phyloP scores from a whole-genome alignment of 2,329 filamentous ascomycete species.

The Clonostachys rhizophaga region DNA sequence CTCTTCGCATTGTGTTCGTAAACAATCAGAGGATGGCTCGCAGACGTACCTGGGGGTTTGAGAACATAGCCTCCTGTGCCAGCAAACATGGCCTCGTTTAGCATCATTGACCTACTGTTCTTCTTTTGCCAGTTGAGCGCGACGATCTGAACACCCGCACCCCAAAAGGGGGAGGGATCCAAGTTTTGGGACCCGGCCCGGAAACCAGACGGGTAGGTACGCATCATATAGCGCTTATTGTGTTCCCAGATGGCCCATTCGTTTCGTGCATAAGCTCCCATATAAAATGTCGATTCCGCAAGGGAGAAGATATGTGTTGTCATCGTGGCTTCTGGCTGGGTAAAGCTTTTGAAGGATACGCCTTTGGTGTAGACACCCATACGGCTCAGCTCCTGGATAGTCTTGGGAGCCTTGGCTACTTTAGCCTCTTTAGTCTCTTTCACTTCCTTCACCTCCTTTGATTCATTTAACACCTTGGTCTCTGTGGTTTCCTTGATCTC shows the following conservation, averaged over 20 bases:
- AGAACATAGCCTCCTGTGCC: slow-evolving; percentile 80
- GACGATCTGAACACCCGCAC: slow-evolving; percentile 83
- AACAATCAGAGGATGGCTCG: too few relatives aligned
- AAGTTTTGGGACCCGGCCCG: slow-evolving; percentile 82
- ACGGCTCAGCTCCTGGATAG: slow-evolving; percentile 68
- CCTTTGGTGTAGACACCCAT: slow-evolving; percentile 81
- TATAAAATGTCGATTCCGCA: slow-evolving; percentile 60
- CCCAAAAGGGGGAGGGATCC: slow-evolving; percentile 81
- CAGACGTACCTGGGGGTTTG: slow-evolving; percentile 63
- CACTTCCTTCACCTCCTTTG: background rate
- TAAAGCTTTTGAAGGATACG: slow-evolving; percentile 75
- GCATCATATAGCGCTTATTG: slow-evolving; percentile 79
- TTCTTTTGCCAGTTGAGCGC: slow-evolving; percentile 92
- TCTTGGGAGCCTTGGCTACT: slow-evolving; percentile 52
- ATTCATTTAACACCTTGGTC: too few relatives aligned
- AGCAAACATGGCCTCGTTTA: slow-evolving; percentile 89
- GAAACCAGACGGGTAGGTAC: slow-evolving; percentile 80
- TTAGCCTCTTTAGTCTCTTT: slow-evolving; percentile 8
- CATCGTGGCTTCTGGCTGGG: slow-evolving; percentile 64
- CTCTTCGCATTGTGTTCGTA: too few relatives aligned
- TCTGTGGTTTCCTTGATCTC: too few relatives aligned
- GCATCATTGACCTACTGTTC: slow-evolving; percentile 84
- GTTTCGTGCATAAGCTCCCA: slow-evolving; percentile 45
- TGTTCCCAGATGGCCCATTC: slow-evolving; percentile 63
- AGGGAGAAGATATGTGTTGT: slow-evolving; percentile 67